These are phyloP conservation scores for Pilaira anomala DNA, from an alignment of 192 early-diverging fungal genomes.

Conservation along the genomic window DNA sequence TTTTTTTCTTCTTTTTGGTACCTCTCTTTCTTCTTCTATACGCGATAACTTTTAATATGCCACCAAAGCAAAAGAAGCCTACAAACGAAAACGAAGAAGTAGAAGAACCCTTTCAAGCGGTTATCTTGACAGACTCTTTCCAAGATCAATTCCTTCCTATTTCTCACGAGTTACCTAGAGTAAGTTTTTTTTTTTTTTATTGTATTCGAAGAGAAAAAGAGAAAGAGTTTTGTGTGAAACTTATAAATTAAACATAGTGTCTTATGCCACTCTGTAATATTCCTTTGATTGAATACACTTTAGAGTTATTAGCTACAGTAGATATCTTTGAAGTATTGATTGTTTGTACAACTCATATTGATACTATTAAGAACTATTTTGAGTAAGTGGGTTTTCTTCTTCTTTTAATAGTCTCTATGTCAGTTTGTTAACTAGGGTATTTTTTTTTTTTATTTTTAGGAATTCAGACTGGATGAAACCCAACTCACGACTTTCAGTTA, in stretches of 20 bases:
- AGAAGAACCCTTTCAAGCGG: constrained; percentile 76
- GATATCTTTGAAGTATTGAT: constrained; percentile 86
- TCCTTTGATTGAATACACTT: constrained; percentile 93
- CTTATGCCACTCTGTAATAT: constrained; percentile 93
- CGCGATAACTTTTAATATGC: constrained; percentile 19
- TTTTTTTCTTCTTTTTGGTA: too few species aligned
- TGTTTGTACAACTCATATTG: constrained; percentile 80
- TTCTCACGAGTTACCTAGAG: constrained; percentile 75
- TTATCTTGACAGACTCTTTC: constrained; percentile 90
- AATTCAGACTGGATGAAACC: constrained; percentile 71
- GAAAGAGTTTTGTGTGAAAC: not conserved
- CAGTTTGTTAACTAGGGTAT: not conserved
- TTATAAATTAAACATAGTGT: constrained; percentile 52
- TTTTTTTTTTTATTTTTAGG: constrained; percentile 30
- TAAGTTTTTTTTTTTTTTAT: constrained; percentile 35
- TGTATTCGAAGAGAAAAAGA: not conserved
- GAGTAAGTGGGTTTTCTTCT: constrained; percentile 61
- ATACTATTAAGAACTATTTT: constrained; percentile 81
- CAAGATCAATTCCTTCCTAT: constrained; percentile 88
- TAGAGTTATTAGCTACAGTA: constrained; percentile 86
- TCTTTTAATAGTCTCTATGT: not conserved
- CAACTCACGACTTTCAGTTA: constrained; percentile 65
- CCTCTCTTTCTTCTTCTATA: too few species aligned
- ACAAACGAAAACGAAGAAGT: constrained; percentile 35
- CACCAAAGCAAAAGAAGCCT: constrained; percentile 27